Evolutionary conservation across 1,284 basidiomycete genomes (phyloP).

Genomic region (Cryptococcus depauperatus): DNA sequence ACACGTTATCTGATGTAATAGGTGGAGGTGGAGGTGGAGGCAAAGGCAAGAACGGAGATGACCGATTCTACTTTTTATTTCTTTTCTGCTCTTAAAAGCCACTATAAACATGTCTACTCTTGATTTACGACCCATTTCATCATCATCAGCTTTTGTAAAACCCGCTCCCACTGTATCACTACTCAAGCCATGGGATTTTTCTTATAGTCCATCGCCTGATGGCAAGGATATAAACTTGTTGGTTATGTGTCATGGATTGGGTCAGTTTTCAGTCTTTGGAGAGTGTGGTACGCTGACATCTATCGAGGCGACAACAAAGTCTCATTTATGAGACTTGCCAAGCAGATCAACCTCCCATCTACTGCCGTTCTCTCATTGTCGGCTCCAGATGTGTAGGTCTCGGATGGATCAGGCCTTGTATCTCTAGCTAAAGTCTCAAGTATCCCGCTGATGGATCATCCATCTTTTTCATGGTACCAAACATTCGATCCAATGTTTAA

Average conservation of each 20-base stretch:
- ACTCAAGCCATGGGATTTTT: conserved; percentile 34
- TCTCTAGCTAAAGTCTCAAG: conserved; percentile 41
- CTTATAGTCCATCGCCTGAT: conserved; percentile 46
- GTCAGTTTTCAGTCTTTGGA: conserved; percentile 46
- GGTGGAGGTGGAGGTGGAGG: no score
- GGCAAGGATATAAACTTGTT: conserved; percentile 80
- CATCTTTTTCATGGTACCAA: conserved; percentile 78
- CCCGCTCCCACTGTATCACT: conserved; percentile 17
- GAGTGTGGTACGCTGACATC: conserved; percentile 1
- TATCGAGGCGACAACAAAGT: conserved; percentile 66
- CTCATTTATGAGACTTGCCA: conserved; percentile 67
- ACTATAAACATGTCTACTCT: conserved; percentile 18
- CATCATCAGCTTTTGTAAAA: conserved; percentile 9
- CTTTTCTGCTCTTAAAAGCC: no score
- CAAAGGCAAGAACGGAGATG: no score
- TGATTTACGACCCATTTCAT: conserved; percentile 26
- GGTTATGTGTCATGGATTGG: conserved; percentile 77
- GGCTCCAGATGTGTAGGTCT: conserved; percentile 67
- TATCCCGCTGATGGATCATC: conserved; percentile 67
- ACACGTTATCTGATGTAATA: no score
- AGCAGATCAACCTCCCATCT: conserved; percentile 69
- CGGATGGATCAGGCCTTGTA: conserved; percentile 57
- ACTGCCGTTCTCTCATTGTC: conserved; percentile 73
- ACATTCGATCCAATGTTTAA: conserved; percentile 75
- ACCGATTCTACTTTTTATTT: no score